phyloP scores from a whole-genome alignment of 352 stramenopile species.

The Globisporangium parvum region DNA sequence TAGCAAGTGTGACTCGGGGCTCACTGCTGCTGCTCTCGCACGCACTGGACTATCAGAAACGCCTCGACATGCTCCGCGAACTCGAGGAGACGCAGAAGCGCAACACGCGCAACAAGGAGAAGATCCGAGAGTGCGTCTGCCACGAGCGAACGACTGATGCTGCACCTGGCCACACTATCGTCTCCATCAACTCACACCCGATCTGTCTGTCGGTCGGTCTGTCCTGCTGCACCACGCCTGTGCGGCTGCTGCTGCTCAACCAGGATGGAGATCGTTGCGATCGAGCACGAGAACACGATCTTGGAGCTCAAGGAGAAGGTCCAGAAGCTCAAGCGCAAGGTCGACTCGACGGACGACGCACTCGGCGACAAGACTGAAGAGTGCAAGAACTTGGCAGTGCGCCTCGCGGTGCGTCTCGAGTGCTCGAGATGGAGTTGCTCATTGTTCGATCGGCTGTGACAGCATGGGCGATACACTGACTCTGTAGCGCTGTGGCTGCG shows the following conservation, averaged over 20 bases:
- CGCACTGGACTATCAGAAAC: conserved; percentile 29
- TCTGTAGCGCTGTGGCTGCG: neutral
- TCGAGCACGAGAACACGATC: conserved; percentile 70
- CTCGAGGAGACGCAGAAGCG: conserved; percentile 68
- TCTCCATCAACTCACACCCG: neutral
- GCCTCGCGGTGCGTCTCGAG: conserved; percentile 38
- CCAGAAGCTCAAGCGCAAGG: conserved; percentile 67
- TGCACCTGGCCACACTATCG: too few species aligned
- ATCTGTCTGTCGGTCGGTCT: too few species aligned
- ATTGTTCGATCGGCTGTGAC: neutral
- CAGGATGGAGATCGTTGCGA: conserved; percentile 62
- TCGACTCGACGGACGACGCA: conserved; percentile 37
- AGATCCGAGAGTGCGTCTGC: conserved; percentile 48
- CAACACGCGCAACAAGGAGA: conserved; percentile 59
- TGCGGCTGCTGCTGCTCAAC: conserved; percentile 4
- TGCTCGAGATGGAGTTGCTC: neutral
- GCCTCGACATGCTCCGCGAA: conserved; percentile 57
- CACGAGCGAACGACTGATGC: neutral
- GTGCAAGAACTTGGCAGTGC: conserved; percentile 56
- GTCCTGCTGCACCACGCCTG: neutral
- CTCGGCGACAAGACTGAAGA: conserved; percentile 54
- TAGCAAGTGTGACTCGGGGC: neutral
- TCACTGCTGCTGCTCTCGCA: conserved; percentile 4
- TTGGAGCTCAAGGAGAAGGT: conserved; percentile 71
- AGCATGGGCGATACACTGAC: neutral